Evolutionary conservation across 2,329 filamentous ascomycete genomes (phyloP).

Genomic region (Penicillium sp.): DNA sequence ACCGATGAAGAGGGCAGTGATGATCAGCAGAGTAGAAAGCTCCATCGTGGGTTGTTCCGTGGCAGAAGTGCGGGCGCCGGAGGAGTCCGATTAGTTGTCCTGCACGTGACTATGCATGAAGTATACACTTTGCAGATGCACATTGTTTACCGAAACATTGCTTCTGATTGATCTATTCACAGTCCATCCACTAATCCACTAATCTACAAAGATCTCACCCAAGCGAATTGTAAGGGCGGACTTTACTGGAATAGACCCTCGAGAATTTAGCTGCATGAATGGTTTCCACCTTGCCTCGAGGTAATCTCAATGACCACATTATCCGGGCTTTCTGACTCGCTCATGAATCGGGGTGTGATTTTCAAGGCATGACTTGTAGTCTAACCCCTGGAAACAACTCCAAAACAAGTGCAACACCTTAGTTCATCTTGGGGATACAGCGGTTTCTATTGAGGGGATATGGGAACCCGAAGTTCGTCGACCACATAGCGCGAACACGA

Average conservation of each 20-base stretch:
- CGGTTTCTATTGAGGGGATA: not conserved
- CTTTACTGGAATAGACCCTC: too few species aligned
- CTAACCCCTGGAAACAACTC: too few species aligned
- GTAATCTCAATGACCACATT: too few species aligned
- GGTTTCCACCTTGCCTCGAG: too few species aligned
- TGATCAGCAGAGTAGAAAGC: conserved; percentile 22
- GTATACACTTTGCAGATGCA: not conserved
- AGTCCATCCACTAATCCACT: not conserved
- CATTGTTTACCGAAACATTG: not conserved
- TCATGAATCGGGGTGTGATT: too few species aligned
- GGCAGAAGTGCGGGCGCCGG: conserved; percentile 5
- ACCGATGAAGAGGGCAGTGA: conserved; percentile 23
- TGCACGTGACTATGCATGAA: conserved; percentile 5
- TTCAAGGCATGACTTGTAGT: too few species aligned
- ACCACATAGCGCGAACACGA: not conserved
- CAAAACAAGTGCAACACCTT: too few species aligned
- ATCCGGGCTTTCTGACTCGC: too few species aligned
- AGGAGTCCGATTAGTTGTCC: conserved; percentile 6
- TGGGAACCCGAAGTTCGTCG: not conserved
- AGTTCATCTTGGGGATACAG: not conserved
- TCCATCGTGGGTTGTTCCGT: conserved; percentile 25
- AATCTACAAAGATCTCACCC: not conserved
- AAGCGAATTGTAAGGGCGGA: not conserved
- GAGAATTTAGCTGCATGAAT: too few species aligned
- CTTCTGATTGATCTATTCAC: too few species aligned